Evolutionary conservation across 331 rosid species (phyloP), one percentile per base, ranked within the genome.

Genomic region (Malus hybrid): DNA sequence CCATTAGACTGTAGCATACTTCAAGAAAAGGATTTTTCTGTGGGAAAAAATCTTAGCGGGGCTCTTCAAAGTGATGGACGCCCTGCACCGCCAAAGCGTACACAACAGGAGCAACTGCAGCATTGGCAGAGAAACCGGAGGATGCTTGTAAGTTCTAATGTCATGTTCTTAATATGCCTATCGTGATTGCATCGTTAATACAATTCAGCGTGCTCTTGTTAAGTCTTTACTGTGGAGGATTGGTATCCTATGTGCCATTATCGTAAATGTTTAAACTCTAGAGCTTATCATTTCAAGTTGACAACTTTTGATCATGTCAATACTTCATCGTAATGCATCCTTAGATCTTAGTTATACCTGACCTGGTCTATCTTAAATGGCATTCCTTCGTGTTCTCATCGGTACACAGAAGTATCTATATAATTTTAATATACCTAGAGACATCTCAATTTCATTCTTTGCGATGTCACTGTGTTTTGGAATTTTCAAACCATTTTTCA

Each of bases 41-140:
- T 83, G 67, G 99, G 86, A 76, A 89, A 71, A 80, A 94, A 87
- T 71, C 89, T 86, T 76, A 94, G 97, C 73, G 99, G 99, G 77
- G 88, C 90, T 69, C 99, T 94, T 79, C 96, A 83, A 79, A 90
- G 97, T 22, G 93, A 94, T 75, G 99, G 97, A 44, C 96, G 85
- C 34, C 97, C 96, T 71, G 84, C 80, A 77, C 84, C 86, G 78
- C 95, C 99, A 66, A 94, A 85, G 85, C 97, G 97, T 76, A 92
- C 97, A 28, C 99, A 95, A 69, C 97, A 87, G 79, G 99, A 95
- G 82, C 97, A 95, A 78, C 89, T 95, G 75, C 99, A 83, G 84
- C 97, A 95, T 85, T 95, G 99, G 99, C 97, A 95, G 81, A 90
- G 91, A 76, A 90, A 95, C 82, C 89, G 99, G 87, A 89, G 99